A percentile compares a stretch with the other conserved stretches of the same genome.
phyloP scores from a whole-genome alignment of 805 yeast genomes.

The Kodamaea sagamina region DNA sequence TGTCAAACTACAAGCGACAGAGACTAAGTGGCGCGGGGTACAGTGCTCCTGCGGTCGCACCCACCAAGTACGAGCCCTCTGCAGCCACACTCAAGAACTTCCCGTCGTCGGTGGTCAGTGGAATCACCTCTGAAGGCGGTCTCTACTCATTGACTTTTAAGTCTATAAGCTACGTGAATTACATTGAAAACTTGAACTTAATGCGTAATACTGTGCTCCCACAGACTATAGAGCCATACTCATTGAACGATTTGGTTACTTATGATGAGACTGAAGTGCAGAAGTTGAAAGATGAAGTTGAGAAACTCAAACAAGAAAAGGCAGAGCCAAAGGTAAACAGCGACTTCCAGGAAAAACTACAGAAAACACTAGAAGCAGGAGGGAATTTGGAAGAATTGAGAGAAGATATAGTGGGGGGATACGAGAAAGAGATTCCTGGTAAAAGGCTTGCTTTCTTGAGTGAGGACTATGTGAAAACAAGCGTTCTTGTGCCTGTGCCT shows the following conservation, averaged over 20 bases:
- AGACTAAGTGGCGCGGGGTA: constrained; percentile 10
- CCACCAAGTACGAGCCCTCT: constrained; percentile 23
- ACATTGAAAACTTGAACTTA: constrained; percentile 38
- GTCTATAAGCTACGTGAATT: constrained; percentile 37
- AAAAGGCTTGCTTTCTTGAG: constrained; percentile 20
- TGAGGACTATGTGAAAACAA: constrained; percentile 14
- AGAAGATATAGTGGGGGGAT: constrained; percentile 17
- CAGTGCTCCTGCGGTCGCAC: constrained; percentile 7
- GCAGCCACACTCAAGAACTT: constrained; percentile 25
- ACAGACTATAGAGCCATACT: constrained; percentile 13
- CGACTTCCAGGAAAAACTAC: constrained; percentile 8
- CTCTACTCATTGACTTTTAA: constrained; percentile 43
- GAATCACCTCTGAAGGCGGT: constrained; percentile 45
- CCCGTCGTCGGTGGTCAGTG: constrained; percentile 41
- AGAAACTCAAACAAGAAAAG: constrained; percentile 6
- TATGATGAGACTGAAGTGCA: constrained; percentile 16
- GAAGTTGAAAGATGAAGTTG: constrained; percentile 26
- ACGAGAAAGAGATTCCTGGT: constrained; percentile 19
- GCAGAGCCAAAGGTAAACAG: not conserved
- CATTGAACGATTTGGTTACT: constrained; percentile 12
- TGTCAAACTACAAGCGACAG: constrained; percentile 13
- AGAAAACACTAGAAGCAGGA: constrained; percentile 8
- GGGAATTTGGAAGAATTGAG: constrained; percentile 12
- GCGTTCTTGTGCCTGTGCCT: constrained; percentile 15
- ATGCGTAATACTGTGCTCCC: constrained; percentile 30